Conservation (phyloP, 257 asterid genomes). For the Solanum sejunctum region DNA sequence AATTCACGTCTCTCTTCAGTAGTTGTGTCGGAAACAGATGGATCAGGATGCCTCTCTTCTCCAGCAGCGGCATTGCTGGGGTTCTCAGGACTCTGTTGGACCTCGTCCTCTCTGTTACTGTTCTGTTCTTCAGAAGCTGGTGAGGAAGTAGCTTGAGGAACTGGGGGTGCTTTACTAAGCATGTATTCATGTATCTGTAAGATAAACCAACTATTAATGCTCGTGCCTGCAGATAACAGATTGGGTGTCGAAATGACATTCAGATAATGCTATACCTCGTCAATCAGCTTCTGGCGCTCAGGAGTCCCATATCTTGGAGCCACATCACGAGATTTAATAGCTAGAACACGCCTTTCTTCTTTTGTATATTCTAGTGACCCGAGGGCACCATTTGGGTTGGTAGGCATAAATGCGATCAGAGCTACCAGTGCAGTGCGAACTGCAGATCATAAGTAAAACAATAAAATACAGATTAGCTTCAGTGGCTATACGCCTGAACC, state of each 20-base stretch:
- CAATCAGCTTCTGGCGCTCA: constrained; percentile 71
- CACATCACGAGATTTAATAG: constrained; percentile 59
- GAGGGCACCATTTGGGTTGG: constrained; percentile 80
- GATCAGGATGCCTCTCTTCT: constrained; percentile 15
- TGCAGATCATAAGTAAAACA: constrained; percentile 13
- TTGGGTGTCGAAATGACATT: background rate
- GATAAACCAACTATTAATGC: background rate
- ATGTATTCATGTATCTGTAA: constrained; percentile 68
- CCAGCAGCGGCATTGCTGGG: constrained; percentile 14
- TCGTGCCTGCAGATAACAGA: background rate
- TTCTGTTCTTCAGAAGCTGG: constrained; percentile 20
- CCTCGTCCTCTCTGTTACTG: constrained; percentile 13
- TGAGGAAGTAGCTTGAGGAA: constrained; percentile 29
- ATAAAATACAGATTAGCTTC: background rate
- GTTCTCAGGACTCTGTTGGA: constrained; percentile 17
- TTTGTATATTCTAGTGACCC: constrained; percentile 74
- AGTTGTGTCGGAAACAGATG: constrained; percentile 15
- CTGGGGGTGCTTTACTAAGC: constrained; percentile 57
- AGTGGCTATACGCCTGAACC: background rate
- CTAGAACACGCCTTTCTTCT: constrained; percentile 74
- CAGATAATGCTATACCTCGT: constrained; percentile 38
- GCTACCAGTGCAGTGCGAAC: constrained; percentile 94
- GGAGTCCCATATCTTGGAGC: constrained; percentile 60
- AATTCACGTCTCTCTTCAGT: constrained; percentile 27
- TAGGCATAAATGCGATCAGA: constrained; percentile 88